A percentile compares a stretch with the other conserved stretches of the same genome.
Conservation (phyloP, 148 eudicot species). For the Selenicereus undatus region DNA sequence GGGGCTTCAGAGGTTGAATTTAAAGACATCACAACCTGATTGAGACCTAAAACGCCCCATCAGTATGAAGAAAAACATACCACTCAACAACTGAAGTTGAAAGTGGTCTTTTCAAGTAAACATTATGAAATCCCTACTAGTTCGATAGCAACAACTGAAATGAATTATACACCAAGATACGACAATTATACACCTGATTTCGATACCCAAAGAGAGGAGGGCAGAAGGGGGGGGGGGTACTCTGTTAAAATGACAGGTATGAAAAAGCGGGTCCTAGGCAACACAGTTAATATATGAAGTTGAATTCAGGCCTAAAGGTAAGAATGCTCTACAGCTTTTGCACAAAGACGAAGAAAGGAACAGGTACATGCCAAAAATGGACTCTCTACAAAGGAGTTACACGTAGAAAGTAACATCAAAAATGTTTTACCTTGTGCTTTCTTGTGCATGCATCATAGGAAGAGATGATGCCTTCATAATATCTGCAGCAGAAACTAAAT, state of each 20-base stretch:
- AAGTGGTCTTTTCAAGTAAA: too few relatives aligned
- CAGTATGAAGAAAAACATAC: not conserved
- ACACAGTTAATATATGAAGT: not conserved
- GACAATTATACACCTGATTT: too few relatives aligned
- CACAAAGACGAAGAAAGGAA: not conserved
- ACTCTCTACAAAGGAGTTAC: not conserved
- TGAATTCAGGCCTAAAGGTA: not conserved
- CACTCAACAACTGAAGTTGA: not conserved
- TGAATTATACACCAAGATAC: too few relatives aligned
- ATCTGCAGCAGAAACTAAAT: constrained; percentile 40
- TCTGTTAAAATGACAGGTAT: not conserved
- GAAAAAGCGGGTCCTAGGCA: not conserved
- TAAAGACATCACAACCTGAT: not conserved
- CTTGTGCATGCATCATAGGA: constrained; percentile 39
- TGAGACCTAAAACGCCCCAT: not conserved
- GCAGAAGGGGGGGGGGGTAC: too few relatives aligned
- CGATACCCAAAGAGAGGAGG: too few relatives aligned
- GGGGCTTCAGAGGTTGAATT: not conserved
- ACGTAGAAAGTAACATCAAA: not conserved
- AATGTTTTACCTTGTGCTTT: constrained; percentile 53
- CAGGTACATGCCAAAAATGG: not conserved
- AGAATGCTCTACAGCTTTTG: not conserved
- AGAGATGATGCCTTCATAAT: constrained; percentile 53
- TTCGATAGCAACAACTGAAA: not conserved
- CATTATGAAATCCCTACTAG: not conserved